Percentiles rank a stretch among this genome's conserved stretches.
These are phyloP conservation scores for Halophytophthora polymorphica DNA, from an alignment of 352 stramenopile species.

Conservation along the genomic window DNA sequence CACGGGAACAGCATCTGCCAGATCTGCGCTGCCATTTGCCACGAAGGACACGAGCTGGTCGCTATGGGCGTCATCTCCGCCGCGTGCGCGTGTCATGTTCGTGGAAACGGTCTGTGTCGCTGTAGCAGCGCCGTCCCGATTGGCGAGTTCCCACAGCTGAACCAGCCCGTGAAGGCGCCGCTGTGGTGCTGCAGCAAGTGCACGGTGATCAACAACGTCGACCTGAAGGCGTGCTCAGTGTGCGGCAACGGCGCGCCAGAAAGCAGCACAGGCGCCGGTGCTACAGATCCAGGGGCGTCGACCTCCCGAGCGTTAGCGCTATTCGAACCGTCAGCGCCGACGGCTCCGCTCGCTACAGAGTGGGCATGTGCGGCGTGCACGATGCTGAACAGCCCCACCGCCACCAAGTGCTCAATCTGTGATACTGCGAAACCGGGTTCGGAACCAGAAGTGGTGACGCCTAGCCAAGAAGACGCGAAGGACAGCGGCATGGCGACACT, in stretches of 20 bases:
- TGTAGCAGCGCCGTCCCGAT: conserved; percentile 40
- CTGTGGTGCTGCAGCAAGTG: conserved; percentile 82
- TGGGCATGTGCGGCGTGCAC: conserved; percentile 80
- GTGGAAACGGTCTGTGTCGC: conserved; percentile 45
- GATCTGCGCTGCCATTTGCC: conserved; percentile 68
- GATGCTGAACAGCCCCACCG: conserved; percentile 57
- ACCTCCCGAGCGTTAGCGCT: conserved; percentile 49
- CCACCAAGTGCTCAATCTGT: conserved; percentile 74
- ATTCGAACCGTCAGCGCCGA: conserved; percentile 21
- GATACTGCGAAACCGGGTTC: conserved; percentile 41
- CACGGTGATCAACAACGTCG: conserved; percentile 71
- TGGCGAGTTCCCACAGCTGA: conserved; percentile 36
- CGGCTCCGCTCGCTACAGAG: conserved; percentile 19
- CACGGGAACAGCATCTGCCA: conserved; percentile 66
- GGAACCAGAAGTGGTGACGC: conserved; percentile 17
- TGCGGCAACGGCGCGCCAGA: conserved; percentile 42
- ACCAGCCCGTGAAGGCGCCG: conserved; percentile 30
- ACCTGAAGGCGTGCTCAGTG: conserved; percentile 57
- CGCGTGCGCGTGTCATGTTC: conserved; percentile 69
- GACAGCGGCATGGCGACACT: conserved; percentile 62
- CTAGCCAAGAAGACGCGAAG: conserved; percentile 20
- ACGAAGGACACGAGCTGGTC: conserved; percentile 81
- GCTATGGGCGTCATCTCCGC: conserved; percentile 62
- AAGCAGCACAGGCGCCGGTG: conserved; percentile 2
- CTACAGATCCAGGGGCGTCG: conserved; percentile 21